Evolutionary conservation across 768 basidiomycete genomes (phyloP).

Genomic region (Leccinum olivaceopallidum): DNA sequence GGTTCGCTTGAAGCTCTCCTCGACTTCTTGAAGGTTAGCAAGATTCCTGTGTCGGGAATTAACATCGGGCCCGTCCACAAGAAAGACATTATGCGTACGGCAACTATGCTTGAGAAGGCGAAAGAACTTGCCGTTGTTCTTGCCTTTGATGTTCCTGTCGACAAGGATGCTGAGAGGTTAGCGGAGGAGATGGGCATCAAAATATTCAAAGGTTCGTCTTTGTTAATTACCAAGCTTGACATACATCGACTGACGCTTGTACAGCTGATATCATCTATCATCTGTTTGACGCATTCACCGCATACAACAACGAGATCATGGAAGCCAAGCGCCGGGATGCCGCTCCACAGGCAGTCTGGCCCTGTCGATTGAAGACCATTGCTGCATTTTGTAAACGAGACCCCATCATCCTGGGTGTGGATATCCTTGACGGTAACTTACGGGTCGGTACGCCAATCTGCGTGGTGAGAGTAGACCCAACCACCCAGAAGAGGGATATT

Average conservation of each 20-base stretch:
- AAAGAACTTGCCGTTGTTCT: slow-evolving; percentile 94
- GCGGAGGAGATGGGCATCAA: slow-evolving; percentile 95
- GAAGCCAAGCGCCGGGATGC: slow-evolving; percentile 93
- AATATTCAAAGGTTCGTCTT: slow-evolving; percentile 82
- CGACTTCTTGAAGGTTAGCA: slow-evolving; percentile 92
- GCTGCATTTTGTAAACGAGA: slow-evolving; percentile 97
- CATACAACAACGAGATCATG: slow-evolving; percentile 87
- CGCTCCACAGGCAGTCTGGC: slow-evolving; percentile 95
- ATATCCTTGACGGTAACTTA: slow-evolving; percentile 90
- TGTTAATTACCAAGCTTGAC: background rate
- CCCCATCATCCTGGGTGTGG: slow-evolving; percentile 95
- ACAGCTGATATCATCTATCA: slow-evolving; percentile 99
- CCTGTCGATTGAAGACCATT: slow-evolving; percentile 89
- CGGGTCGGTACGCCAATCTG: slow-evolving; percentile 93
- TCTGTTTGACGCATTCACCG: slow-evolving; percentile 93
- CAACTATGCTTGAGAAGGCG: slow-evolving; percentile 94
- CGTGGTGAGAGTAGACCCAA: slow-evolving; percentile 89
- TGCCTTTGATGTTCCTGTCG: slow-evolving; percentile 94
- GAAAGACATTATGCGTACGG: slow-evolving; percentile 89
- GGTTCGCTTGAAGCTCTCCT: slow-evolving; percentile 96
- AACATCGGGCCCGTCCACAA: slow-evolving; percentile 98
- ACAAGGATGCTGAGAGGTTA: slow-evolving; percentile 88
- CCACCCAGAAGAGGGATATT: slow-evolving; percentile 87
- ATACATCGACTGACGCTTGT: background rate
- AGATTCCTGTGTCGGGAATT: slow-evolving; percentile 97